phyloP scores from a whole-genome alignment of 441 rosid species.

The Gossypium schwendimanii region DNA sequence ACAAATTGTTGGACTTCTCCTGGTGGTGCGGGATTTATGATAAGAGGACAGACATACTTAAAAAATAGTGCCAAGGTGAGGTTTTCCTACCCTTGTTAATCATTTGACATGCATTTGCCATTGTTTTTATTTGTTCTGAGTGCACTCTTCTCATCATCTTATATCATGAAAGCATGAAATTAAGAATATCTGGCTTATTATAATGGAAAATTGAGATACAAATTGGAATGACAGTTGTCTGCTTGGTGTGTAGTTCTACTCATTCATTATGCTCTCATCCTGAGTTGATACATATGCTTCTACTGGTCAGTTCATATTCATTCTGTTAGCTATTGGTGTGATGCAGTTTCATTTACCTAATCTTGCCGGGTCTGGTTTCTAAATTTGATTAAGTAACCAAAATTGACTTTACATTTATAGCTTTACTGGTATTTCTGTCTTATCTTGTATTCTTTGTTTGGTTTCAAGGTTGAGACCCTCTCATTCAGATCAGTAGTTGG shows the following conservation, averaged over 20 bases:
- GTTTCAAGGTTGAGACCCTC: background rate
- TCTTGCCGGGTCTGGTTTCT: background rate
- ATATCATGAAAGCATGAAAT: background rate
- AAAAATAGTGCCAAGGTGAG: constrained; percentile 79
- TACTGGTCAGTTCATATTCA: background rate
- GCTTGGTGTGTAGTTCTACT: background rate
- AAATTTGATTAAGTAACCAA: background rate
- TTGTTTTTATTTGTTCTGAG: constrained; percentile 1
- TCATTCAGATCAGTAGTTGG: background rate
- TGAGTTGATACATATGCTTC: background rate
- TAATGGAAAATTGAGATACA: background rate
- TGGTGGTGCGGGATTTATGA: constrained; percentile 80
- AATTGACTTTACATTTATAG: background rate
- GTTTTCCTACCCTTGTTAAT: constrained; percentile 14
- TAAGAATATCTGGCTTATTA: background rate
- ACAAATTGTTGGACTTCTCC: constrained; percentile 93
- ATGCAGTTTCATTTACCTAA: background rate
- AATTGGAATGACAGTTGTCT: background rate
- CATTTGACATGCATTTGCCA: background rate
- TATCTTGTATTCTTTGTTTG: background rate
- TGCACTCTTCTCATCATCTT: background rate
- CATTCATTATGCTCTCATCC: background rate
- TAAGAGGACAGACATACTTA: constrained; percentile 88
- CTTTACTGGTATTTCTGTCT: background rate
- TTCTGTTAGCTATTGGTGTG: background rate